A percentile compares a stretch with the other conserved stretches of the same genome.
These are phyloP conservation scores for Akanthomyces uredinophilus DNA, from an alignment of 2,329 filamentous ascomycete species.

Conservation along the genomic window DNA sequence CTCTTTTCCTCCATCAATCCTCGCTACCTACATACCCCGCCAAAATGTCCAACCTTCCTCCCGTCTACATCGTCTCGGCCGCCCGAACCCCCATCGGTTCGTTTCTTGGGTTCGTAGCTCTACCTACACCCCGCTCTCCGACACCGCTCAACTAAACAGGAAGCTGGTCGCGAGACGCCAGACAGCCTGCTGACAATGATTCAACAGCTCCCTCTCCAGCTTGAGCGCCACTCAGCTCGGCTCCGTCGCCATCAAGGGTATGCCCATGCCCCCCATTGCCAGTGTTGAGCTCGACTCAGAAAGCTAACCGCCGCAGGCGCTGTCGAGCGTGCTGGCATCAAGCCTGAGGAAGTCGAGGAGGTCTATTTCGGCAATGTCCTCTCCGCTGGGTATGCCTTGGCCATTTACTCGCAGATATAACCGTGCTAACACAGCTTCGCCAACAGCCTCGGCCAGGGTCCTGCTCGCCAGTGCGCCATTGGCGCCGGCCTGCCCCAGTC, in stretches of 20 bases:
- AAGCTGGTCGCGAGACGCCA: neutral
- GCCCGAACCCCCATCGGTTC: slow-evolving; percentile 88
- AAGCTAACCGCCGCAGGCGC: slow-evolving; percentile 48
- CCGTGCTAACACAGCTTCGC: slow-evolving; percentile 2
- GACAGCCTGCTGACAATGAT: slow-evolving; percentile 1
- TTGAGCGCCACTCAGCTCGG: slow-evolving; percentile 83
- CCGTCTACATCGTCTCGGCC: slow-evolving; percentile 93
- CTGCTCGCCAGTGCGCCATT: slow-evolving; percentile 89
- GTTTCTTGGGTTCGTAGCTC: slow-evolving; percentile 71
- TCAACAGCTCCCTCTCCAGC: slow-evolving; percentile 74
- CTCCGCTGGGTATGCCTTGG: slow-evolving; percentile 71
- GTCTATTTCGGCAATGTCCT: slow-evolving; percentile 98
- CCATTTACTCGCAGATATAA: neutral
- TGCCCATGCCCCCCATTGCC: slow-evolving; percentile 18
- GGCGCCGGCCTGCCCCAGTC: slow-evolving; percentile 76
- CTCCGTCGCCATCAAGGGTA: slow-evolving; percentile 88
- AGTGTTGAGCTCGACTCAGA: neutral
- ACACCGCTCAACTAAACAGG: neutral
- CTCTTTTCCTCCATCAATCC: slow-evolving; percentile 9
- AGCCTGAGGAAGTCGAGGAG: slow-evolving; percentile 86
- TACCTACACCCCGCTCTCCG: slow-evolving; percentile 7
- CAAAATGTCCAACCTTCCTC: slow-evolving; percentile 72
- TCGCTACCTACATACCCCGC: slow-evolving; percentile 6
- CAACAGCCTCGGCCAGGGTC: slow-evolving; percentile 84
- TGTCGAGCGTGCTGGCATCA: slow-evolving; percentile 81